Evolutionary conservation across 1,284 basidiomycete species (phyloP), one percentile per base, ranked within the genome.

Genomic region (Waitea zeae): DNA sequence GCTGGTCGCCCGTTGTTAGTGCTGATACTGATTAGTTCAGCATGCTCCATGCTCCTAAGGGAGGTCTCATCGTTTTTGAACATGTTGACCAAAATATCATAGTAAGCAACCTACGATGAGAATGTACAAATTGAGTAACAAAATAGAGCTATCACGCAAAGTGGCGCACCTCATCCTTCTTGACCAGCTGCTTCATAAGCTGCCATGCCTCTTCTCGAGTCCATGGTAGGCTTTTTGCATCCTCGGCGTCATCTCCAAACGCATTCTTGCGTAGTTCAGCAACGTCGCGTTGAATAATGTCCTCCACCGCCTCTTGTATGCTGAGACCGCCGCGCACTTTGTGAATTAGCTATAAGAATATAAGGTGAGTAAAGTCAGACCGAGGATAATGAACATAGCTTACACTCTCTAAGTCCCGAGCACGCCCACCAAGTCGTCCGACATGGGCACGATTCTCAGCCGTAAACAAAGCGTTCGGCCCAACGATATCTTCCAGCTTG

Each of bases 51-150:
- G 17, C 68, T 71, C 42, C 87, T 70, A 41, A 98, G 51, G 3
- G 84, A 65, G 11, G 61, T 58, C 49, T 96, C 90, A 46, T 90
- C 78, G 13, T 82, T 86, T 52, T 90, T 95, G 73, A 95, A 97
- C 49, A 80, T 82, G 36, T 86, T 78, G 38, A 82, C 56, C 36
- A 98, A 59, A 6, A 87, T 61, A 27, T 88, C 74, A 39, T 88
- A 74, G 52, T 96, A 97, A 7, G 81, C 64, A 12, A 83, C 56
- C 84, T 87, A 34, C 28, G 17, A 31, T 11, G 4, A 17, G 14
- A 9, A 26, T 9, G 24, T n/a, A n/a, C 30, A 15, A 17, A 37
- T 26, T 27, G 22, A 37, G 42, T 34, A 39, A 36, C 30, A 30
- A 20, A 26, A 14, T 24, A 19, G 22, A 13, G 11, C 13, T 26